These are phyloP conservation scores for Aspergillus sp. DNA, from an alignment of 2,329 filamentous ascomycete genomes.

Conservation along the genomic window DNA sequence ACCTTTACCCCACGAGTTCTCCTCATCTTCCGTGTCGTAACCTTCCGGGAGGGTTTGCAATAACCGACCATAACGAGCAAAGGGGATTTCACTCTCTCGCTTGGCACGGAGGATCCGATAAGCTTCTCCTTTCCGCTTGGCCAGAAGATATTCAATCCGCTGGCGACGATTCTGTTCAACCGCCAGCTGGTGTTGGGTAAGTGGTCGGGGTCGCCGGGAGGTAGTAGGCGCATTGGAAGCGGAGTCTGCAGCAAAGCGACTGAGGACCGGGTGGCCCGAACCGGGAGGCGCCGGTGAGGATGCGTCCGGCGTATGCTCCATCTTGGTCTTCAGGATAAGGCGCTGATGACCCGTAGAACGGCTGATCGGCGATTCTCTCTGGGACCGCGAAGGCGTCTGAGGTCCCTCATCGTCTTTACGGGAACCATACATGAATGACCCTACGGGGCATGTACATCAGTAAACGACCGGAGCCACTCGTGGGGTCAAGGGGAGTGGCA, in stretches of 20 bases:
- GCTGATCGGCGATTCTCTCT: constrained; percentile 36
- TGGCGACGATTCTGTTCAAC: constrained; percentile 49
- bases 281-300: constrained; percentile 44
- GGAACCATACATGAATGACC: constrained; percentile 9
- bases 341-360: constrained; percentile 37
- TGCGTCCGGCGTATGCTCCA: constrained; percentile 42
- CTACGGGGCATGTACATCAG: background rate
- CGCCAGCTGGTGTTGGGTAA: constrained; percentile 50
- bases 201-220: constrained; percentile 44
- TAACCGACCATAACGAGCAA: constrained; percentile 41
- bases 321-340: constrained; percentile 44
- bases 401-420: constrained; percentile 43
- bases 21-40: constrained; percentile 48
- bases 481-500: background rate
- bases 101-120: constrained; percentile 36
- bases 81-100: constrained; percentile 39
- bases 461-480: background rate
- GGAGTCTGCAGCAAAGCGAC: constrained; percentile 38
- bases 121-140: constrained; percentile 39
- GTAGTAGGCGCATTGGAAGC: constrained; percentile 26
- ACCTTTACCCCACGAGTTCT: constrained; percentile 41
- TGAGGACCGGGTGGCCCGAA: constrained; percentile 40
- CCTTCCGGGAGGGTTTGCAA: constrained; percentile 42
- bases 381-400: constrained; percentile 34
- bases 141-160: constrained; percentile 47